phyloP scores from a whole-genome alignment of 2,329 filamentous ascomycete genomes.

The Calycina herbarum region DNA sequence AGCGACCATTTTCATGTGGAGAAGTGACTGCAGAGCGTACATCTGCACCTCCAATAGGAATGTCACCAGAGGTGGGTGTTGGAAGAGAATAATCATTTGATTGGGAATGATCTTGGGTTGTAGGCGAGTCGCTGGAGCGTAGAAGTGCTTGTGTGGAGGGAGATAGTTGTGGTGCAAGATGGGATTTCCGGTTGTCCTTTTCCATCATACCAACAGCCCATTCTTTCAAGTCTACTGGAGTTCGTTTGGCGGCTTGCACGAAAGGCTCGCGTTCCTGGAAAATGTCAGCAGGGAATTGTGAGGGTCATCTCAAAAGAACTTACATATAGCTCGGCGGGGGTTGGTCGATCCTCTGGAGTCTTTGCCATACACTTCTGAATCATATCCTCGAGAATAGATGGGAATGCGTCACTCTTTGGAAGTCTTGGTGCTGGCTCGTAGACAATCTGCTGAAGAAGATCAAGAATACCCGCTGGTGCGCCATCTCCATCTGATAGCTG shows the following conservation, averaged over 20 bases:
- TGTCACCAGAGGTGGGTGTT: slow-evolving; percentile 72
- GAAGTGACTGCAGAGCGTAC: slow-evolving; percentile 46
- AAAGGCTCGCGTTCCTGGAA: slow-evolving; percentile 85
- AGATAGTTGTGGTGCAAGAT: slow-evolving; percentile 77
- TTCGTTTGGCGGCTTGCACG: slow-evolving; percentile 93
- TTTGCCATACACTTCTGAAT: slow-evolving; percentile 95
- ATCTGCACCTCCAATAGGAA: slow-evolving; percentile 63
- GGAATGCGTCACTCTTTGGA: slow-evolving; percentile 97
- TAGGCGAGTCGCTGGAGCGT: slow-evolving; percentile 62
- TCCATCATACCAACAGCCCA: slow-evolving; percentile 97
- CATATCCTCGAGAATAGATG: slow-evolving; percentile 91
- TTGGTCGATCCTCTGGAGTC: slow-evolving; percentile 82
- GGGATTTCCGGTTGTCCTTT: slow-evolving; percentile 91
- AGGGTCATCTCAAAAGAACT: slow-evolving; percentile 39
- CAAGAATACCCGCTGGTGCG: slow-evolving; percentile 90
- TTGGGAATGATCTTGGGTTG: slow-evolving; percentile 36
- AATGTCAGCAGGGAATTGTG: slow-evolving; percentile 16
- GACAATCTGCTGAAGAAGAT: slow-evolving; percentile 95
- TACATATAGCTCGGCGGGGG: slow-evolving; percentile 90
- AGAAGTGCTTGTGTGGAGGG: slow-evolving; percentile 77
- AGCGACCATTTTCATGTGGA: slow-evolving; percentile 39
- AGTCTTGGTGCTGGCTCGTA: slow-evolving; percentile 91
- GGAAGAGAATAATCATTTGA: slow-evolving; percentile 48
- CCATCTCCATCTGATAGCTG: slow-evolving; percentile 71
- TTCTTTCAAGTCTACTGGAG: slow-evolving; percentile 86